Evolutionary conservation across 139 green algal genomes (phyloP), one percentile per base, ranked within the genome.

Genomic region (Axilococcus clingmanii): DNA sequence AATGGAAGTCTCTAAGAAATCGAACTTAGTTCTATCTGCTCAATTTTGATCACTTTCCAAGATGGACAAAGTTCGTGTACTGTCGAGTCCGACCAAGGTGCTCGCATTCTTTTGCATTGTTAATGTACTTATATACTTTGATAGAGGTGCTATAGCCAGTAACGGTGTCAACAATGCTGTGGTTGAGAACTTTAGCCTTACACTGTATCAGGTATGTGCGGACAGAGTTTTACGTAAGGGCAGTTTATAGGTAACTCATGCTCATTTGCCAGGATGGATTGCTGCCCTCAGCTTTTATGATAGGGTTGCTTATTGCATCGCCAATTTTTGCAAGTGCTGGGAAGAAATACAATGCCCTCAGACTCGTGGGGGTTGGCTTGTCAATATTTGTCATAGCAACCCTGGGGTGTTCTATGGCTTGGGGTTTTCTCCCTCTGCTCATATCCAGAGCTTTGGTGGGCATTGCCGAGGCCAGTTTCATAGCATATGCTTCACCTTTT

Each of bases 391-490:
- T 72, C 1, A 11, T 74, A 0, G 80, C 88, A 2, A 72, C 76
- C 0, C 45, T 76, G 7, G 69, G 68, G 4, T 96, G 84, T 57
- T 86, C 74, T 34, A 19, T 77, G 16, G 60, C 76, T 5, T 41
- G 67, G 15, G 57, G 69, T 5, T 94, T 87, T 54, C 55, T 27
- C 4, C 57, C 53, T 20, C 59, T 94, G 27, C 48, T 93, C 23
- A 17, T 74, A 1, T 85, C 68, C 35, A 64, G 87, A 22, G 78
- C 75, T 54, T 59, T 81, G 19, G 88, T 96, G 19, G 90, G 90
- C 3, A 77, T 95, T 19, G 90, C 90, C 0, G 90, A 97, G 76
- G 90, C 90, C 0, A 89, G 79, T 0, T 96, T 97, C 45, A 78
- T 97, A 4, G 73, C 81, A 3, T 70, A 98, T 7, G 89, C 89